Percentiles rank a stretch among this genome's conserved stretches.
Conservation (phyloP, 1,139 yeast species). For the Williopsis jadinii region DNA sequence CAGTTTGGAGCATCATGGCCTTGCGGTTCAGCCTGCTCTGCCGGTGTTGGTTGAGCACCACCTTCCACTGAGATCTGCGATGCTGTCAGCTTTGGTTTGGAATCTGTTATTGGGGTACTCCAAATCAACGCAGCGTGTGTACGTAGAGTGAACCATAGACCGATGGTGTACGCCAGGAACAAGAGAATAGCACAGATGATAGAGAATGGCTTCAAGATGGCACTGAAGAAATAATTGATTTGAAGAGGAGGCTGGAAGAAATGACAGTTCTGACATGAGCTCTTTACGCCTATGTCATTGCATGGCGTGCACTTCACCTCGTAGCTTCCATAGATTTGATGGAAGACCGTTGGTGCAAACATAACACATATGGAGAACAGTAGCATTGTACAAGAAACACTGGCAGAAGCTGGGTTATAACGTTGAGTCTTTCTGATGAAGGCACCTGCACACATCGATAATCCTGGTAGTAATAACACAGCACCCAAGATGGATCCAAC, state of each 20-base stretch:
- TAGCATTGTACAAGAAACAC: slow-evolving; percentile 94
- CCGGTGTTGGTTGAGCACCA: slow-evolving; percentile 1
- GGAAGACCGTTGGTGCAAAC: slow-evolving; percentile 89
- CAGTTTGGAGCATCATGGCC: slow-evolving; percentile 98
- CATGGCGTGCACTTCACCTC: slow-evolving; percentile 57
- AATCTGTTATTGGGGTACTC: slow-evolving; percentile 54
- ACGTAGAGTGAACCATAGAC: slow-evolving; percentile 84
- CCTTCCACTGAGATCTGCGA: slow-evolving; percentile 14
- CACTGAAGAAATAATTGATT: slow-evolving; percentile 52
- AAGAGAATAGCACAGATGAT: slow-evolving; percentile 72
- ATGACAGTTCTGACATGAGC: slow-evolving; percentile 62
- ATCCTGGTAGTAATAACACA: slow-evolving; percentile 82
- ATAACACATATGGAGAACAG: slow-evolving; percentile 86
- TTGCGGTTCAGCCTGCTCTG: slow-evolving; percentile 32
- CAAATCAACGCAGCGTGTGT: slow-evolving; percentile 97
- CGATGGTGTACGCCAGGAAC: slow-evolving; percentile 82
- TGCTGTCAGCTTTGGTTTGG: slow-evolving; percentile 18
- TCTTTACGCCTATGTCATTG: slow-evolving; percentile 3
- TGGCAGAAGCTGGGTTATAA: slow-evolving; percentile 93
- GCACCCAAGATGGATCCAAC: slow-evolving; percentile 94
- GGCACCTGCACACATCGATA: slow-evolving; percentile 98
- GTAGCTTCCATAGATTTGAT: slow-evolving; percentile 86
- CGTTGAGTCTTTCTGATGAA: slow-evolving; percentile 75
- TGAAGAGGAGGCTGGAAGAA: slow-evolving; percentile 72
- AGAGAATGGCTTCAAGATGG: slow-evolving; percentile 74